Evolutionary conservation across 1,284 basidiomycete genomes (phyloP), one percentile per base, ranked within the genome.

Genomic region (Neonothopanus nambi): DNA sequence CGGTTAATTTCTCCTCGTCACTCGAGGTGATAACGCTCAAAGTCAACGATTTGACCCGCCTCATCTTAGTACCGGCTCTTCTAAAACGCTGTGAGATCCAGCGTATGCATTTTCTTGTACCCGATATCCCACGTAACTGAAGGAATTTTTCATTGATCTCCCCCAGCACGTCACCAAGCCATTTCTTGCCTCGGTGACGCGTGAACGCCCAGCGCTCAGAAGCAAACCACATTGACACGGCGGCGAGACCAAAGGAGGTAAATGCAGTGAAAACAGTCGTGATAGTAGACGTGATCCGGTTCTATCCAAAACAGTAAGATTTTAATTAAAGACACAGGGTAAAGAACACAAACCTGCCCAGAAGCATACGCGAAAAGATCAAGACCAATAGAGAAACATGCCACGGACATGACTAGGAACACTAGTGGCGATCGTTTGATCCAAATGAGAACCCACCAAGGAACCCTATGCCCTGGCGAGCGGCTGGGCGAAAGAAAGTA

Each of bases 371-470:
- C 74, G 58, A 88, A 87, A 26, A 83, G 74, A 49, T 83, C 82
- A 20, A 89, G 73, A 7, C 86, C 86, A 30, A 85, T 76, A 0
- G 84, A 87, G 63, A 89, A 89, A 62, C 82, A 85, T 9, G 84
- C 82, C 26, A 88, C 85, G 36, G 85, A 87, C 60, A 87, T 72
- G 38, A 88, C 85, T 45, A 89, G 75, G 67, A 88, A 87, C 48
- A 87, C 83, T 36, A 88, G 73, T 8, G 87, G 87, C 1, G 85
- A 87, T n/a, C 85, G 73, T 64, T 87, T 87, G 68, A 89, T 89
- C 87, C 87, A 90, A 56, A 88, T 88, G 50, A 85, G 68, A 23
- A 89, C 85, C 85, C 87, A 89, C 85, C 86, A 89, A 0, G 87
- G 86, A n/a, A 88, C 84, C 52, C 83, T 80, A 66, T 78, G 73